Evolutionary conservation across 768 basidiomycete genomes (phyloP), one percentile per base, ranked within the genome.

Genomic region (Suillus subaureus): DNA sequence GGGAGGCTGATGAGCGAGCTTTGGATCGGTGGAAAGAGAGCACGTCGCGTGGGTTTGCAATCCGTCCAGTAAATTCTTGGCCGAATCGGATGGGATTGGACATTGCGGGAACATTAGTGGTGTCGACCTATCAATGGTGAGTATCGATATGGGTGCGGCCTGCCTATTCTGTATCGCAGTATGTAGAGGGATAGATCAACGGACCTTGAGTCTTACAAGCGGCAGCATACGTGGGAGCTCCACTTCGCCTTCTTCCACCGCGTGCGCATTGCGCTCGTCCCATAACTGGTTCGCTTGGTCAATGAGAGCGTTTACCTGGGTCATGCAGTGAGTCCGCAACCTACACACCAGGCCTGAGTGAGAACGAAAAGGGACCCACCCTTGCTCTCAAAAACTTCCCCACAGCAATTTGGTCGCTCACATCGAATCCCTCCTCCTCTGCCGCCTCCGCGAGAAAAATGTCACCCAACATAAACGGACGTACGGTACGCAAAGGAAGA

Each of bases 31-130:
- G 90, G 79, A 97, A 99, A 42, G 93, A 86, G 35, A 99, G 86
- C 28, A 97, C 86, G 74, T 99, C 97, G 33, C 94, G 86, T 18
- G 97, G 97, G 74, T 99, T 99, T 13, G 97, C 97, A 42, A 99
- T 85, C 26, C 85, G 85, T 1, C 93, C 94, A 69, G 89, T 86
- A 76, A 98, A 98, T 75, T 97, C 93, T 75, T 97, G 96, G 1
- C 97, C 97, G 74, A 99, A 97, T 12, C 97, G 91, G 61, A 97
- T 91, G 28, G 97, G 96, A 75, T 99, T 99, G 62, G 92, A 94
- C 79, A 94, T 94, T 71, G 94, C 92, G 64, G 87, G 88, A 9
- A 95, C 92, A 51, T 91, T 93, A 0, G 96, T 93, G 0, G 94
- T 96, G 74, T 97, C 94, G 21, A 97, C 94, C 91, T 90, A 42